phyloP scores from a whole-genome alignment of 1,139 yeast species.

The Debaryomyces fabryi region DNA sequence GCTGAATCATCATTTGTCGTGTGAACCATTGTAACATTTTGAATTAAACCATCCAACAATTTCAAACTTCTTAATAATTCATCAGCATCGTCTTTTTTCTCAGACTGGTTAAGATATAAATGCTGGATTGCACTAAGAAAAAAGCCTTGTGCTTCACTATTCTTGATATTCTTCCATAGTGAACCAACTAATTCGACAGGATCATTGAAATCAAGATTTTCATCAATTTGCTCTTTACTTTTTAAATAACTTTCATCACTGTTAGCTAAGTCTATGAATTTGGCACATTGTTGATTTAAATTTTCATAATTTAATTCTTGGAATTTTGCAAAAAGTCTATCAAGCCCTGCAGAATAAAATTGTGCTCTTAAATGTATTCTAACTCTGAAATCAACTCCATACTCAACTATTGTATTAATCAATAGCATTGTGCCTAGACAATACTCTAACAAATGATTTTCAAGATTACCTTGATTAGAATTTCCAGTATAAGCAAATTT shows the following conservation, averaged over 20 bases:
- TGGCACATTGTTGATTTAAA: conserved; percentile 65
- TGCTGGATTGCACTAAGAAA: conserved; percentile 83
- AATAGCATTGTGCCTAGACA: conserved; percentile 77
- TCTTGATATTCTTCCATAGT: conserved; percentile 71
- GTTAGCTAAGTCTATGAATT: conserved; percentile 66
- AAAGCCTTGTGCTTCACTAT: conserved; percentile 72
- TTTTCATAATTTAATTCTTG: conserved; percentile 63
- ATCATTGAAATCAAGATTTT: conserved; percentile 66
- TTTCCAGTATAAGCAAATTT: conserved; percentile 58
- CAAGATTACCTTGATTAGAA: conserved; percentile 35
- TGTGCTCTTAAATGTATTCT: conserved; percentile 79
- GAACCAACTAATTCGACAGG: conserved; percentile 73
- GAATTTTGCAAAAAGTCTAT: conserved; percentile 63
- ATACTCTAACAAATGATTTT: conserved; percentile 77
- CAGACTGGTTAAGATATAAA: conserved; percentile 71
- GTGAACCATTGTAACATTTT: conserved; percentile 73
- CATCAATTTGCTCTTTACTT: conserved; percentile 61
- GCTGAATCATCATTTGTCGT: conserved; percentile 72
- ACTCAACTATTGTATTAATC: conserved; percentile 69
- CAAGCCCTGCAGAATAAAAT: conserved; percentile 75
- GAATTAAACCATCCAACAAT: conserved; percentile 79
- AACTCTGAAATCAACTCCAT: conserved; percentile 64
- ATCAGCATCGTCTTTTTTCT: conserved; percentile 49
- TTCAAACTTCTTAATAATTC: conserved; percentile 70
- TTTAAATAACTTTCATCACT: conserved; percentile 70